Evolutionary conservation across 2,329 filamentous ascomycete species (phyloP).

Genomic region (Bipolaris zeicola): DNA sequence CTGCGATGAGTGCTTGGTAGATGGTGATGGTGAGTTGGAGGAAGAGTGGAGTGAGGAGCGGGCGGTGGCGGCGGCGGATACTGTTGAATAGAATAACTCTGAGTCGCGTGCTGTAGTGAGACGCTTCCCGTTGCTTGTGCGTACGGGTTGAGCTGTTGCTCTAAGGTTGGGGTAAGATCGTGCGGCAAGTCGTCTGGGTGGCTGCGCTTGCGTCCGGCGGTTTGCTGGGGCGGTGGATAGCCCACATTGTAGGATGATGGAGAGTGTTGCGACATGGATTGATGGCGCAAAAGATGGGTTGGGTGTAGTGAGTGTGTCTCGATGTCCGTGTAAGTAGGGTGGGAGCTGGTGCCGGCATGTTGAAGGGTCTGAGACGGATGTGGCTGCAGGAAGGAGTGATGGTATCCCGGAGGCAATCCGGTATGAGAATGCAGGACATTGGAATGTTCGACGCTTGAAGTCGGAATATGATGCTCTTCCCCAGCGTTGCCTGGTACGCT

Average conservation of each 20-base stretch:
- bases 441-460: constrained; percentile 51
- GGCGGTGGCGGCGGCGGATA: constrained; percentile 39
- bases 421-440: constrained; percentile 49
- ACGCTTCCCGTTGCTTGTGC: constrained; percentile 47
- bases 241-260: constrained; percentile 47
- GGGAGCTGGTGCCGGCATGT: constrained; percentile 43
- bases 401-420: constrained; percentile 42
- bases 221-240: constrained; percentile 41
- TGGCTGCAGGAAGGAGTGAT: constrained; percentile 47
- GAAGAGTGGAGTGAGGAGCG: constrained; percentile 33
- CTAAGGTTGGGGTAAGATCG: constrained; percentile 48
- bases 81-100: constrained; percentile 45
- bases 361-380: constrained; percentile 47
- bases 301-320: constrained; percentile 46
- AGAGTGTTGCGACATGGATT: constrained; percentile 46
- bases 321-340: constrained; percentile 49
- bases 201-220: constrained; percentile 51
- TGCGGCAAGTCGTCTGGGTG: constrained; percentile 48
- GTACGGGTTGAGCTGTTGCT: constrained; percentile 47
- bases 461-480: constrained; percentile 49
- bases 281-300: constrained; percentile 43
- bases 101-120: constrained; percentile 48
- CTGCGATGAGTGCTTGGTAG: constrained; percentile 71
- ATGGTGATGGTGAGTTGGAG: constrained; percentile 73
- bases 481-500: constrained; percentile 51